phyloP scores from a whole-genome alignment of 2,329 filamentous ascomycete species.

The Curvularia verruculosa region DNA sequence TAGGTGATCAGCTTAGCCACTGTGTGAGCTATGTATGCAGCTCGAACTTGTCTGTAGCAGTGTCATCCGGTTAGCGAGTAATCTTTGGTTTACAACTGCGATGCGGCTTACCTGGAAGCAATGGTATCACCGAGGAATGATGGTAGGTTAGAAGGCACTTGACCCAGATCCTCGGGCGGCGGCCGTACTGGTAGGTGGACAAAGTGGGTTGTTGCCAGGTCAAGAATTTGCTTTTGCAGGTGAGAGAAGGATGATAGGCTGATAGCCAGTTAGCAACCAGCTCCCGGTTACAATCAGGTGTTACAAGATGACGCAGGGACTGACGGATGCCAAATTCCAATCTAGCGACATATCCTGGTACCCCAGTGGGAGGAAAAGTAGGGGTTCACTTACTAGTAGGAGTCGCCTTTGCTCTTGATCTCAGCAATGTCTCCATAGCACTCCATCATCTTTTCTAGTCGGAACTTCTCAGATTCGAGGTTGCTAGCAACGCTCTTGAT shows the following conservation, averaged over 20 bases:
- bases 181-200: conserved; percentile 58
- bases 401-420: conserved; percentile 53
- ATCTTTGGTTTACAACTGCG: background rate
- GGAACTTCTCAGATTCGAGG: conserved; percentile 50
- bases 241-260: conserved; percentile 61
- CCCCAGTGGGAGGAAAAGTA: conserved; percentile 22
- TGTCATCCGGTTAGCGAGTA: conserved; percentile 6
- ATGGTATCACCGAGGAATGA: conserved; percentile 61
- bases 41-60: conserved; percentile 53
- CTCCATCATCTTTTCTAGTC: conserved; percentile 52
- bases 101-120: conserved; percentile 52
- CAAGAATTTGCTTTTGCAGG: conserved; percentile 58
- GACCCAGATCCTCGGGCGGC: conserved; percentile 57
- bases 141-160: conserved; percentile 60
- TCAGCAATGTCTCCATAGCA: conserved; percentile 51
- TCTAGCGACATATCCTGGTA: conserved; percentile 16
- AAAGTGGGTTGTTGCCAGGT: conserved; percentile 60
- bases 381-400: conserved; percentile 53
- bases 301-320: conserved; percentile 12
- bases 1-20: conserved; percentile 63
- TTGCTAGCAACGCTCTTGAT: conserved; percentile 49
- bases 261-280: conserved; percentile 10
- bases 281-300: background rate
- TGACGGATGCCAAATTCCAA: conserved; percentile 16
- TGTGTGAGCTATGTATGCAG: conserved; percentile 62